phyloP scores from a whole-genome alignment of 352 stramenopile species.

The Phytopythium vexans region DNA sequence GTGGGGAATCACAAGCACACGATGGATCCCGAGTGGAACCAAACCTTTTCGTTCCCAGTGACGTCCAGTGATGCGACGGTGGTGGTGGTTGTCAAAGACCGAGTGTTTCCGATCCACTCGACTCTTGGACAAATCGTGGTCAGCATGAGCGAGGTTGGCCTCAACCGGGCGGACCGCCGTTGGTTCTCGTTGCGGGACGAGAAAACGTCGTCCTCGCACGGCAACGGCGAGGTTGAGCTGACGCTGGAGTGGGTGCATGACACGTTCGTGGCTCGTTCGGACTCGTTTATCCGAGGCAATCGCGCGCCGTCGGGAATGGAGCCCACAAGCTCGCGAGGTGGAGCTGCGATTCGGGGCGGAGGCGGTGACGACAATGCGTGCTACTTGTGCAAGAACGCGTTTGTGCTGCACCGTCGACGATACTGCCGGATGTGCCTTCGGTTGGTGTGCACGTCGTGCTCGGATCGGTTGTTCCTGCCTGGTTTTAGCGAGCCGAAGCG shows the following conservation, averaged over 20 bases:
- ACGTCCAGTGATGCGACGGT: constrained; percentile 70
- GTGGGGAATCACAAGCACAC: constrained; percentile 86
- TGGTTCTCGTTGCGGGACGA: constrained; percentile 84
- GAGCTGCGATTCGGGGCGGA: constrained; percentile 9
- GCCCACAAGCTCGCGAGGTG: constrained; percentile 10
- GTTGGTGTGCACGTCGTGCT: constrained; percentile 82
- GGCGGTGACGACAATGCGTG: constrained; percentile 52
- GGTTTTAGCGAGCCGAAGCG: constrained; percentile 87
- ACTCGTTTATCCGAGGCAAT: constrained; percentile 81
- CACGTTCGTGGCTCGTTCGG: constrained; percentile 84
- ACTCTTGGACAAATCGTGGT: constrained; percentile 74
- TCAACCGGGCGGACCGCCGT: constrained; percentile 73
- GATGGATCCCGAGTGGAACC: constrained; percentile 90
- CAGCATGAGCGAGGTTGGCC: constrained; percentile 73
- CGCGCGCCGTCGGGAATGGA: constrained; percentile 24
- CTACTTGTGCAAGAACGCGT: constrained; percentile 82
- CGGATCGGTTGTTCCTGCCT: constrained; percentile 79
- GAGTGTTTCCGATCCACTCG: constrained; percentile 68
- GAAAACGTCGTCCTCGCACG: constrained; percentile 48
- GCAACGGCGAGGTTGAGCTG: constrained; percentile 84
- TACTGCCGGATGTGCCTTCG: constrained; percentile 88
- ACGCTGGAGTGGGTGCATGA: constrained; percentile 90
- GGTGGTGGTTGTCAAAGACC: constrained; percentile 70
- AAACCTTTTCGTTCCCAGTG: constrained; percentile 87
- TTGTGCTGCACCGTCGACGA: constrained; percentile 71